phyloP scores from a whole-genome alignment of 1,139 yeast species.

The Hemisphaericaspora xylanilytica region DNA sequence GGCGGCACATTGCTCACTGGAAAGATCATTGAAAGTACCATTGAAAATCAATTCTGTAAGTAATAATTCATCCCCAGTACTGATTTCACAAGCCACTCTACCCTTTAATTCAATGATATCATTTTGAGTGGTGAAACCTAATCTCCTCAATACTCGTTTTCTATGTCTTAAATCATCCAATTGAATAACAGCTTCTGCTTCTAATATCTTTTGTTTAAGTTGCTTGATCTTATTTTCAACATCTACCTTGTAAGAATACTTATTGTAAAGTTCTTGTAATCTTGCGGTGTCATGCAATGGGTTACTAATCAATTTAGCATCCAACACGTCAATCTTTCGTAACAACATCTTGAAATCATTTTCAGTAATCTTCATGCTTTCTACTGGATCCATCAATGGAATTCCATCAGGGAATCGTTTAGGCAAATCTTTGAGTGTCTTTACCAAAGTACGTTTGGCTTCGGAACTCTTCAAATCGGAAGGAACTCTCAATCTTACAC shows the following conservation, averaged over 20 bases:
- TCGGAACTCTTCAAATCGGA: constrained; percentile 69
- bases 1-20: constrained; percentile 90
- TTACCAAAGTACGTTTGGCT: constrained; percentile 71
- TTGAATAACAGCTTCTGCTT: constrained; percentile 89
- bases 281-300: constrained; percentile 69
- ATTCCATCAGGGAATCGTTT: constrained; percentile 87
- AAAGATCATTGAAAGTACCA: constrained; percentile 86
- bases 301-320: constrained; percentile 65
- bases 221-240: constrained; percentile 60
- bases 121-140: constrained; percentile 77
- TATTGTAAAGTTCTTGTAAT: constrained; percentile 57
- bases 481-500: constrained; percentile 79
- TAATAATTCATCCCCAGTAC: constrained; percentile 89
- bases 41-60: constrained; percentile 90
- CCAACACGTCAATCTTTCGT: constrained; percentile 78
- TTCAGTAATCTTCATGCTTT: constrained; percentile 87
- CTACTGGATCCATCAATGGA: constrained; percentile 85
- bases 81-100: constrained; percentile 91
- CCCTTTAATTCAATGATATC: constrained; percentile 95
- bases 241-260: constrained; percentile 63
- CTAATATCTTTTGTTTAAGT: constrained; percentile 63
- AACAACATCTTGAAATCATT: constrained; percentile 67
- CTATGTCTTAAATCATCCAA: constrained; percentile 91
- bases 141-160: constrained; percentile 79
- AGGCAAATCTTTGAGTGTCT: constrained; percentile 75